phyloP scores from a whole-genome alignment of 2,329 filamentous ascomycete genomes.

The Aspergillus aculeatinus region DNA sequence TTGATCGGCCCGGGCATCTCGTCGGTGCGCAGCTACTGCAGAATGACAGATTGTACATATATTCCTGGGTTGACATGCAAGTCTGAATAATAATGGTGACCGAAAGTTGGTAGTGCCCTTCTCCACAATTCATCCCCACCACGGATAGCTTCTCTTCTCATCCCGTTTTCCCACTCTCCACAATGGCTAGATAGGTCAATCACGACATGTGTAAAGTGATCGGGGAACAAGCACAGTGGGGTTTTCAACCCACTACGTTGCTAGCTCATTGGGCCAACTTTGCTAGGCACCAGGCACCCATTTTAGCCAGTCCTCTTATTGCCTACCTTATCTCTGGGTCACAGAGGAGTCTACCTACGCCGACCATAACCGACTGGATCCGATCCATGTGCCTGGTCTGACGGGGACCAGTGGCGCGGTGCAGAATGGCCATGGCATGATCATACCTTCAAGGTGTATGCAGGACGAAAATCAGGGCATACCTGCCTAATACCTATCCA shows the following conservation, averaged over 20 bases:
- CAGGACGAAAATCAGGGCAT: too few species aligned
- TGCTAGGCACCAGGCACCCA: neutral
- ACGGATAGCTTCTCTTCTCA: neutral
- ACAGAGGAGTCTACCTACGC: too few species aligned
- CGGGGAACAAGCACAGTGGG: neutral
- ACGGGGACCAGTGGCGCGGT: neutral
- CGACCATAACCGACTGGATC: neutral
- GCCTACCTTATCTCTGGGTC: too few species aligned
- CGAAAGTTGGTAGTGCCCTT: neutral
- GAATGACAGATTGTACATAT: neutral
- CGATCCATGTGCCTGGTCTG: neutral
- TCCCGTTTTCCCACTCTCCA: neutral
- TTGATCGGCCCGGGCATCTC: conserved; percentile 14
- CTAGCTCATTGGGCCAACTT: neutral
- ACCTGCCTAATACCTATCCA: too few species aligned
- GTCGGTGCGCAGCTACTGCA: neutral
- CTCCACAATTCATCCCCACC: too few species aligned
- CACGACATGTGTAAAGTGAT: too few species aligned
- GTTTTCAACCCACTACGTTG: neutral
- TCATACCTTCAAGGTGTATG: neutral
- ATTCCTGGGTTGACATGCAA: neutral
- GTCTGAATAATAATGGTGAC: neutral
- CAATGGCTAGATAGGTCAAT: neutral
- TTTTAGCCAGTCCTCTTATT: neutral
- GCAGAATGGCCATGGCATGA: neutral